Conservation (phyloP, 2,329 filamentous ascomycete genomes). For the Colletotrichum phormii region DNA sequence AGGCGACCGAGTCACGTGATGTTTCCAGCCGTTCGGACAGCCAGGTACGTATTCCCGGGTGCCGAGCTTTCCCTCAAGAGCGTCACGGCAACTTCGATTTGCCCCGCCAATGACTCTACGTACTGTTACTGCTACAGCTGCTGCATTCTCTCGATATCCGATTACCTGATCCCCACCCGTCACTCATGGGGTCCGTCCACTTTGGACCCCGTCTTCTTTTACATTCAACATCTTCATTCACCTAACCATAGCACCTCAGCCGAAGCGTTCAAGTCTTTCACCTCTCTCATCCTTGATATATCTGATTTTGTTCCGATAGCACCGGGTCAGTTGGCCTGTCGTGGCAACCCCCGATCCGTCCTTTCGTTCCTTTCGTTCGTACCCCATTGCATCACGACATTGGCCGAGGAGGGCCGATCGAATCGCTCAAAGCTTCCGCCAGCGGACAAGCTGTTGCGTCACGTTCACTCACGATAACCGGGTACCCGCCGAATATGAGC, state of each 20-base stretch:
- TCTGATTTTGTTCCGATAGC: not conserved
- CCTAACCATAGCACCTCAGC: not conserved
- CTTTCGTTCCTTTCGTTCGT: not conserved
- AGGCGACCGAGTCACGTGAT: not conserved
- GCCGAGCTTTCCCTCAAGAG: slow-evolving; percentile 36
- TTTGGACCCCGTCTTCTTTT: slow-evolving; percentile 46
- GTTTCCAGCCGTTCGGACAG: too few species aligned
- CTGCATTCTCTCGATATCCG: slow-evolving; percentile 47
- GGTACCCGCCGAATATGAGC: slow-evolving; percentile 40
- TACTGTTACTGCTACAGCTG: slow-evolving; percentile 43
- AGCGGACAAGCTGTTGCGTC: slow-evolving; percentile 8
- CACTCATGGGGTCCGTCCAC: slow-evolving; percentile 50
- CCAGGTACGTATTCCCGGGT: slow-evolving; percentile 18
- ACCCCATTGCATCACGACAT: slow-evolving; percentile 29
- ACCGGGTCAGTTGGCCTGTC: not conserved
- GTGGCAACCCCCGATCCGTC: not conserved
- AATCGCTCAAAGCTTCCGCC: slow-evolving; percentile 10
- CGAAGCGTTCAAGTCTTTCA: not conserved
- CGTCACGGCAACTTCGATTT: slow-evolving; percentile 45
- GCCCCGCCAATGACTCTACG: slow-evolving; percentile 51
- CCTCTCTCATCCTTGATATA: not conserved
- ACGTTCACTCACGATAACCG: not conserved
- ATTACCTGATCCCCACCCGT: slow-evolving; percentile 48
- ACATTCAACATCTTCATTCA: slow-evolving; percentile 22
- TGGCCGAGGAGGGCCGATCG: not conserved